Evolutionary conservation across 2,329 filamentous ascomycete genomes (phyloP).

Genomic region (Teratosphaeria gauchensis): DNA sequence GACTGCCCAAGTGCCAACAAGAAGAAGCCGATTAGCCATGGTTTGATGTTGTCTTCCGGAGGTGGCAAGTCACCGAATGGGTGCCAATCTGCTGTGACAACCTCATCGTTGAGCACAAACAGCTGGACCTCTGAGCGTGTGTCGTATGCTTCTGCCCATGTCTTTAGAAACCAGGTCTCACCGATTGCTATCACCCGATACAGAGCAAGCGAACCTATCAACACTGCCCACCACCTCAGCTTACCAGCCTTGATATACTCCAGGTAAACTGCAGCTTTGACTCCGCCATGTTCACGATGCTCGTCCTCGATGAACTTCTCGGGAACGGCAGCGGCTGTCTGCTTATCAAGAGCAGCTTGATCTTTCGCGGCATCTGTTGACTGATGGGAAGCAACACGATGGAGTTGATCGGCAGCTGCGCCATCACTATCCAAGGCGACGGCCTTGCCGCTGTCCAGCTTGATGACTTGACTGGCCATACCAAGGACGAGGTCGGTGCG

Average conservation of each 20-base stretch:
- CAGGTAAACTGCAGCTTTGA: conserved; percentile 70
- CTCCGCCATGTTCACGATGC: conserved; percentile 61
- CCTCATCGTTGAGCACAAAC: not conserved
- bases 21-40: conserved; percentile 67
- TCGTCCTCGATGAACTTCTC: conserved; percentile 76
- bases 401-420: conserved; percentile 6
- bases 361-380: conserved; percentile 9
- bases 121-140: conserved; percentile 6
- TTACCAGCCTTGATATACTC: conserved; percentile 75
- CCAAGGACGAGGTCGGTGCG: conserved; percentile 60
- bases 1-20: conserved; percentile 54
- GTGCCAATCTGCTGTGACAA: conserved; percentile 5
- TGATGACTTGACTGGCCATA: conserved; percentile 64
- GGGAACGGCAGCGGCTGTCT: conserved; percentile 46
- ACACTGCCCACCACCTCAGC: conserved; percentile 59
- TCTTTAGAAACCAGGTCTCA: conserved; percentile 73
- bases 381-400: not conserved
- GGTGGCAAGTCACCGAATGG: conserved; percentile 49
- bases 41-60: conserved; percentile 55
- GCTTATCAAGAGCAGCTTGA: conserved; percentile 27
- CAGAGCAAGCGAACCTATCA: conserved; percentile 53
- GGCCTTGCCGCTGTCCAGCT: conserved; percentile 54
- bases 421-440: conserved; percentile 15
- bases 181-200: conserved; percentile 57
- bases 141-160: conserved; percentile 72